Evolutionary conservation across 2,329 filamentous ascomycete genomes (phyloP).

Genomic region (Keithomyces neogunnii): DNA sequence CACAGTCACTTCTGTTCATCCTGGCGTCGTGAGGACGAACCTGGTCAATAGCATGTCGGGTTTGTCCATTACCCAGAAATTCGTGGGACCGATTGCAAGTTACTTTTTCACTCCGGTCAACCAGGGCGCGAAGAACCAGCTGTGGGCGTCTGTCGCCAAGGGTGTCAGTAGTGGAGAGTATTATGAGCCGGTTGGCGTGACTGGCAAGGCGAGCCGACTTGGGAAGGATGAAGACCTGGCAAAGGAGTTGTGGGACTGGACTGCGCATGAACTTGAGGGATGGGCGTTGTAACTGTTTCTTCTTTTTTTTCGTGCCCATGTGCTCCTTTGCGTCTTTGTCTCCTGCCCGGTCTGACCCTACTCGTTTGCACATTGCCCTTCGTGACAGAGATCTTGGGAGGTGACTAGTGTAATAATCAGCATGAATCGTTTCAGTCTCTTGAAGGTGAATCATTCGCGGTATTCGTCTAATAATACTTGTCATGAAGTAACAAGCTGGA

Average conservation of each 20-base stretch:
- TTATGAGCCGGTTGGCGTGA: constrained; percentile 24
- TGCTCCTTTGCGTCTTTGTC: too few species aligned
- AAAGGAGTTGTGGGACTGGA: constrained; percentile 27
- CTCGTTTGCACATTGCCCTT: too few species aligned
- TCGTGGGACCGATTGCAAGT: constrained; percentile 9
- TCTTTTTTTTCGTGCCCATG: too few species aligned
- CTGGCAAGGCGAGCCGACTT: constrained; percentile 12
- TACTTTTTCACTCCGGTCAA: constrained; percentile 16
- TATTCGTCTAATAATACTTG: too few species aligned
- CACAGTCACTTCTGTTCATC: constrained; percentile 17
- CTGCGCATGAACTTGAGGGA: constrained; percentile 20
- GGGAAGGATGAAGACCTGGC: constrained; percentile 18
- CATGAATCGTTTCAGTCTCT: too few species aligned
- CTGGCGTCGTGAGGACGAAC: constrained; percentile 20
- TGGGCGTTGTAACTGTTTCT: not conserved
- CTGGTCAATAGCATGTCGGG: constrained; percentile 12
- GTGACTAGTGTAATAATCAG: too few species aligned
- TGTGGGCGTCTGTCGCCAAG: constrained; percentile 31
- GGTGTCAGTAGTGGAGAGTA: constrained; percentile 24
- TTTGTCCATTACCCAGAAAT: constrained; percentile 4
- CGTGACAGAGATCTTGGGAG: too few species aligned
- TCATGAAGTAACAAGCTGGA: too few species aligned
- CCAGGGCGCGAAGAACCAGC: constrained; percentile 30
- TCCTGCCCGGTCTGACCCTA: too few species aligned
- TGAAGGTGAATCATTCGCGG: too few species aligned